phyloP scores from a whole-genome alignment of 164 flowering plant species.

The Piper longum region DNA sequence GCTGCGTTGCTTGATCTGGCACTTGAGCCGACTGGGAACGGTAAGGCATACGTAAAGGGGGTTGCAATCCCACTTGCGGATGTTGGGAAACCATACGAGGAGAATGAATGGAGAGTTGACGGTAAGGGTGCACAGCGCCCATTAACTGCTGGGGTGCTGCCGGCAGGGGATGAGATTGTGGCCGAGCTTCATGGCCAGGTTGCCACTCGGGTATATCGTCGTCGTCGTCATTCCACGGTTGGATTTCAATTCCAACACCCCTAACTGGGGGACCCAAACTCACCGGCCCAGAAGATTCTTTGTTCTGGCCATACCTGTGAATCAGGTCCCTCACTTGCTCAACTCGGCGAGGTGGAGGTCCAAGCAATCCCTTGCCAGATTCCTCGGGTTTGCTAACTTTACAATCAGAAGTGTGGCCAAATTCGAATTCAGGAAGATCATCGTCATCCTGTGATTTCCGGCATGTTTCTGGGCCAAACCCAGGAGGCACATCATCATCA shows the following conservation, averaged over 20 bases:
- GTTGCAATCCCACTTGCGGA: slow-evolving; percentile 3
- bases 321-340: slow-evolving; percentile 70
- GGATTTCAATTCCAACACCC: slow-evolving; percentile 15
- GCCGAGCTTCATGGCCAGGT: slow-evolving; percentile 26
- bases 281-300: slow-evolving; percentile 1
- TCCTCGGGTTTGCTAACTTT: slow-evolving; percentile 3
- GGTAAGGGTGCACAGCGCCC: neutral
- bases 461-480: slow-evolving; percentile 59
- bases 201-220: slow-evolving; percentile 98
- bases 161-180: slow-evolving; percentile 9
- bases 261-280: slow-evolving; percentile 7
- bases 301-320: slow-evolving; percentile 57
- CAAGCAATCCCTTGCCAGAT: slow-evolving; percentile 7
- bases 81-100: neutral
- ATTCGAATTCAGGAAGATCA: slow-evolving; percentile 89
- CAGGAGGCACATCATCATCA: slow-evolving; percentile 80
- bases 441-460: slow-evolving; percentile 44
- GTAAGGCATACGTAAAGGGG: slow-evolving; percentile 2
- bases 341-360: slow-evolving; percentile 23
- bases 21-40: neutral
- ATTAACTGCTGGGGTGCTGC: neutral
- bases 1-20: neutral
- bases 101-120: neutral
- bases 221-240: slow-evolving; percentile 57
- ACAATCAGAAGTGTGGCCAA: slow-evolving; percentile 19